phyloP scores from a whole-genome alignment of 2,329 filamentous ascomycete genomes.

The Fusarium austroafricanum region DNA sequence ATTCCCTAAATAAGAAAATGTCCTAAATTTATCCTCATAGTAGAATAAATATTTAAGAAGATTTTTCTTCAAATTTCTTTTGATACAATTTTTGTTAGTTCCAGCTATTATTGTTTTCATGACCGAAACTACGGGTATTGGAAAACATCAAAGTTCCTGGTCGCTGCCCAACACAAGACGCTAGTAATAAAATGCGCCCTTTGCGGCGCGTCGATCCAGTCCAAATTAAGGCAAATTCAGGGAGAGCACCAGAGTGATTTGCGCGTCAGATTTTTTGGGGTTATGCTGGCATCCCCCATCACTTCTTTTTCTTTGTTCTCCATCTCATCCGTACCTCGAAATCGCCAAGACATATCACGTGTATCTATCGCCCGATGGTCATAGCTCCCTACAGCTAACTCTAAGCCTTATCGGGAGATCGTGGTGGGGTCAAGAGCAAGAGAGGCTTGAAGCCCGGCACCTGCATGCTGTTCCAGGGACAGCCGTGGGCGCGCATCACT shows the following conservation, averaged over 20 bases:
- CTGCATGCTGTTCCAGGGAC: slow-evolving; percentile 33
- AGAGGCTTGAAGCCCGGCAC: slow-evolving; percentile 32
- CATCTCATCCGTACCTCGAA: slow-evolving; percentile 2
- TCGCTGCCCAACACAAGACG: slow-evolving; percentile 40
- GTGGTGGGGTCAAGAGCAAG: slow-evolving; percentile 24
- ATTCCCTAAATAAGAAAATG: not conserved
- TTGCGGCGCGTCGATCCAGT: slow-evolving; percentile 37
- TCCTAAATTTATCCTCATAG: not conserved
- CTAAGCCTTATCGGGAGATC: slow-evolving; percentile 45
- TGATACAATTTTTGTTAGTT: not conserved
- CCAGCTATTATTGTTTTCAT: not conserved
- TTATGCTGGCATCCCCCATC: slow-evolving; percentile 14
- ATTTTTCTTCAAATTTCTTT: too few species aligned
- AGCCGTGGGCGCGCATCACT: slow-evolving; percentile 33
- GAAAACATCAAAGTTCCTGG: slow-evolving; percentile 1
- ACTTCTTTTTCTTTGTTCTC: slow-evolving; percentile 6
- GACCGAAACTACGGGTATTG: not conserved
- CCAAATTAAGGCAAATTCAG: slow-evolving; percentile 20
- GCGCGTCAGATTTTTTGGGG: slow-evolving; percentile 6
- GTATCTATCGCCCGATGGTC: slow-evolving; percentile 38
- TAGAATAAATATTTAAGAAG: not conserved
- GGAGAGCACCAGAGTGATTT: slow-evolving; percentile 23
- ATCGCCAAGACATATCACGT: slow-evolving; percentile 43
- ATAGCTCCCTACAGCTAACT: slow-evolving; percentile 44
- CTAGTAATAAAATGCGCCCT: slow-evolving; percentile 9